These are phyloP conservation scores for Avicennia marina DNA, from an alignment of 257 asterid species.

Conservation along the genomic window DNA sequence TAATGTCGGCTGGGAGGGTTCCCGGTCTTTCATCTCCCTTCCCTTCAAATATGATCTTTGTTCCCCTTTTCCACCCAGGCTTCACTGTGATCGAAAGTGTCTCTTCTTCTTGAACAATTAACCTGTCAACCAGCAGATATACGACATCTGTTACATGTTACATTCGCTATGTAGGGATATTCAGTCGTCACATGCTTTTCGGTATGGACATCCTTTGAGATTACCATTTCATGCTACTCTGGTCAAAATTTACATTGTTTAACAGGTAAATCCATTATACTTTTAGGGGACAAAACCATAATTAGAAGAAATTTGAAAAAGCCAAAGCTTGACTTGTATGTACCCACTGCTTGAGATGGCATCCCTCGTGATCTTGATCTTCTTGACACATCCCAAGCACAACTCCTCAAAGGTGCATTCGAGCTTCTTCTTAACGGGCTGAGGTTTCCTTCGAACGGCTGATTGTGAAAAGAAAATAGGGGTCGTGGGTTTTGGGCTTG, in stretches of 20 bases:
- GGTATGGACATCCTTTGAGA: too few species aligned
- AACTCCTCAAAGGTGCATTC: not conserved
- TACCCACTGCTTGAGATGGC: not conserved
- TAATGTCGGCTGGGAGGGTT: constrained; percentile 74
- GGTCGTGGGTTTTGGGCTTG: not conserved
- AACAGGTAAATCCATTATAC: too few species aligned
- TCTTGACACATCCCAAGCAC: not conserved
- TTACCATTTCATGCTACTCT: too few species aligned
- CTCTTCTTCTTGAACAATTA: constrained; percentile 75
- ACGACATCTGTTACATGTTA: too few species aligned
- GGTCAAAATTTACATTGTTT: too few species aligned
- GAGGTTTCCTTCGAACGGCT: not conserved
- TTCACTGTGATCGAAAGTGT: constrained; percentile 53
- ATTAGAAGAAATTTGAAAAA: too few species aligned
- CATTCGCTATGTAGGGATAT: too few species aligned
- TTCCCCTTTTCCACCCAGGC: constrained; percentile 94
- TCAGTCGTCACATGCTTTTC: too few species aligned
- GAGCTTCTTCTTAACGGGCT: not conserved
- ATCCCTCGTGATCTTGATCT: not conserved
- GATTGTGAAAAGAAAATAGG: not conserved
- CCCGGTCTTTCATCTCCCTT: constrained; percentile 92
- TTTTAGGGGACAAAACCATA: too few species aligned
- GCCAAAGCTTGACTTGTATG: too few species aligned
- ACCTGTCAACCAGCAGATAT: too few species aligned
- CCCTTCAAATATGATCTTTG: constrained; percentile 86